Conservation (phyloP, 2,329 filamentous ascomycete genomes). For the Aureobasidium zeae region DNA sequence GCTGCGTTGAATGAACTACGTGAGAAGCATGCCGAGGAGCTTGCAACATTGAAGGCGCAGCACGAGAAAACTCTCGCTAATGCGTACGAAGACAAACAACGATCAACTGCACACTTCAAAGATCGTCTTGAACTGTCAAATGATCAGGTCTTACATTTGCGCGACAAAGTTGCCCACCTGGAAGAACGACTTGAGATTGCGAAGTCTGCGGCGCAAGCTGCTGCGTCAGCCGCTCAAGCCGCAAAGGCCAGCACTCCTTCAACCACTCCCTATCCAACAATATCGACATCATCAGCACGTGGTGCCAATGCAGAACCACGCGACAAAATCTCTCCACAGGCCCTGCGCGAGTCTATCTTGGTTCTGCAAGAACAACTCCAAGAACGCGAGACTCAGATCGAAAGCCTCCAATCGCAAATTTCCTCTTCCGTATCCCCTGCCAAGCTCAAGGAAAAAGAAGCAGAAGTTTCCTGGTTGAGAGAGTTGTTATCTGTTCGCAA, state of each 20-base stretch:
- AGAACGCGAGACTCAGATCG: conserved; percentile 81
- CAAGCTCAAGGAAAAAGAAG: conserved; percentile 84
- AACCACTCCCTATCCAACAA: conserved; percentile 18
- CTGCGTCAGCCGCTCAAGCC: conserved; percentile 53
- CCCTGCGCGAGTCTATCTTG: conserved; percentile 88
- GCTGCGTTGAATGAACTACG: conserved; percentile 47
- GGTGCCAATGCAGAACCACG: conserved; percentile 46
- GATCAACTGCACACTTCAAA: conserved; percentile 66
- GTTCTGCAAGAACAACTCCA: conserved; percentile 95
- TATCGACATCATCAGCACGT: conserved; percentile 6
- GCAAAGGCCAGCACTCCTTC: conserved; percentile 17
- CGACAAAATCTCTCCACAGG: conserved; percentile 88
- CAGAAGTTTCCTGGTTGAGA: conserved; percentile 89
- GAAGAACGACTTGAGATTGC: conserved; percentile 89
- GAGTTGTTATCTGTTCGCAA: conserved; percentile 85
- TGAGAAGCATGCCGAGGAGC: conserved; percentile 53
- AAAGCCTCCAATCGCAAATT: conserved; percentile 68
- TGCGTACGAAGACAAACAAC: conserved; percentile 69
- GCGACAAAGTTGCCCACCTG: conserved; percentile 74
- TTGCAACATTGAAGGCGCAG: conserved; percentile 47
- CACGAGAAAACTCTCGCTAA: conserved; percentile 39
- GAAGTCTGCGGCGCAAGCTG: conserved; percentile 75
- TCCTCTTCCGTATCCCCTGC: conserved; percentile 65
- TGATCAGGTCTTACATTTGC: conserved; percentile 74
- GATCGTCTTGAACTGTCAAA: conserved; percentile 75